These are phyloP conservation scores for Peniophora sp. DNA, from an alignment of 1,284 basidiomycete genomes.

Conservation along the genomic window DNA sequence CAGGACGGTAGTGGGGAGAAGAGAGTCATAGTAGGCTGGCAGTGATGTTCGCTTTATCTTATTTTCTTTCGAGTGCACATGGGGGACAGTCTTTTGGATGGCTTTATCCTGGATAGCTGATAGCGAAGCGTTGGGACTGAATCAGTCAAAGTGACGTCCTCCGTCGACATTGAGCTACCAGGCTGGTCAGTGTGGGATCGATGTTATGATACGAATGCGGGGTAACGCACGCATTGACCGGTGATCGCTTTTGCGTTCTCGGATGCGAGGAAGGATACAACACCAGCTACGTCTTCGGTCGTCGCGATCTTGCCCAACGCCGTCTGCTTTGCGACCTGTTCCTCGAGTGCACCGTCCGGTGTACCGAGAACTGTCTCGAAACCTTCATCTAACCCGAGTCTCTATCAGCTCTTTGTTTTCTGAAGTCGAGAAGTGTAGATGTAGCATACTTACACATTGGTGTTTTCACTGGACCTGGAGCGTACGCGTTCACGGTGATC, in stretches of 20 bases:
- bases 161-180: not conserved
- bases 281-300: conserved; percentile 12
- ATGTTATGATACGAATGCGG: not conserved
- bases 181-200: conserved; percentile 5
- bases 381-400: conserved; percentile 8
- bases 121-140: not conserved
- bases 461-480: conserved; percentile 24
- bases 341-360: not conserved
- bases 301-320: conserved; percentile 10
- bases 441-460: conserved; percentile 17
- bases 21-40: not conserved
- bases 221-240: not conserved
- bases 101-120: not conserved
- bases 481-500: conserved; percentile 33
- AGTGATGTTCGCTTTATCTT: not conserved
- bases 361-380: not conserved
- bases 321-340: conserved; percentile 7
- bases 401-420: no score
- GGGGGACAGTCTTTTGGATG: not conserved
- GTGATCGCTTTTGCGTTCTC: not conserved
- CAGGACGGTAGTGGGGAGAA: conserved; percentile 29
- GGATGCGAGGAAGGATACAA: conserved; percentile 17
- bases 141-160: not conserved
- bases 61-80: not conserved
- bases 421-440: not conserved